Percentiles rank a stretch among this genome's conserved stretches.
Conservation (phyloP, 345 rosid genomes). For the Arabis alpina region DNA sequence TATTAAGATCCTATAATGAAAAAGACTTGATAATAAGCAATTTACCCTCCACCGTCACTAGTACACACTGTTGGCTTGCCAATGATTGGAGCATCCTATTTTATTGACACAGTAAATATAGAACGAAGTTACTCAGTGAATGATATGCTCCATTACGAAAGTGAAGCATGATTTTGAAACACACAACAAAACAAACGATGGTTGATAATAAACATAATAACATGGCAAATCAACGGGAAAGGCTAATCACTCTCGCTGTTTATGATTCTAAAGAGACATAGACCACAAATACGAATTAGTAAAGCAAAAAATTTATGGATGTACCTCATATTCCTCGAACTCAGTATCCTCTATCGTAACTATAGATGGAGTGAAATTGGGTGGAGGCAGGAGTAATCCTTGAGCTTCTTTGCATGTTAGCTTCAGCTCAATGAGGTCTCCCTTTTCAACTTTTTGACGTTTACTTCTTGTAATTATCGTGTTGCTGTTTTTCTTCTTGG, state of each 20-base stretch:
- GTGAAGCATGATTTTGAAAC: slow-evolving; percentile 2
- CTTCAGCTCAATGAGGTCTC: slow-evolving; percentile 74
- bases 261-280: slow-evolving; percentile 8
- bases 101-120: slow-evolving; percentile 29
- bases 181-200: not conserved
- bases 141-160: slow-evolving; percentile 9
- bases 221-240: not conserved
- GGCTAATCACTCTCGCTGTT: no score
- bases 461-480: slow-evolving; percentile 65
- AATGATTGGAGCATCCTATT: slow-evolving; percentile 87
- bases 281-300: slow-evolving; percentile 20
- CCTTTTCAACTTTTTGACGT: slow-evolving; percentile 74
- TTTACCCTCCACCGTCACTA: slow-evolving; percentile 67
- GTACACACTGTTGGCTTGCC: slow-evolving; percentile 79
- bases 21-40: slow-evolving; percentile 33
- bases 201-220: slow-evolving; percentile 4
- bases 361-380: slow-evolving; percentile 62
- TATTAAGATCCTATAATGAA: slow-evolving; percentile 1
- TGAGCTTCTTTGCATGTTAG: slow-evolving; percentile 98
- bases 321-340: slow-evolving; percentile 96
- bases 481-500: slow-evolving; percentile 76
- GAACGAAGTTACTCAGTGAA: slow-evolving; percentile 19
- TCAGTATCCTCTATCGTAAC: slow-evolving; percentile 80
- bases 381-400: slow-evolving; percentile 81
- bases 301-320: slow-evolving; percentile 21